Conservation (phyloP, 805 yeast species). For the Lipomyces japonicus region DNA sequence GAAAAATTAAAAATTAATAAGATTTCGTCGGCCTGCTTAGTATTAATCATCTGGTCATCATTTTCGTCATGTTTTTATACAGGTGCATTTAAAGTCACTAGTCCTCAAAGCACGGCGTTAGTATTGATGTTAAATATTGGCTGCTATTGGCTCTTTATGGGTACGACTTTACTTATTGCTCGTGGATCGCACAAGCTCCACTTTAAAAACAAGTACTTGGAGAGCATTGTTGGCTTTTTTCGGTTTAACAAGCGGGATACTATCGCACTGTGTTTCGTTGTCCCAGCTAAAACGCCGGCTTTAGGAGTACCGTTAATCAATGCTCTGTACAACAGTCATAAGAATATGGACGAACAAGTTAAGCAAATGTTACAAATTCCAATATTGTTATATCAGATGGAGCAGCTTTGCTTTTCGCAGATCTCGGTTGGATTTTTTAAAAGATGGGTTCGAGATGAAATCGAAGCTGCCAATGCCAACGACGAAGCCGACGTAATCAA, state of each 20-base stretch:
- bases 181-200: conserved; percentile 47
- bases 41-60: conserved; percentile 60
- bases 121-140: conserved; percentile 79
- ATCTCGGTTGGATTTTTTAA: conserved; percentile 61
- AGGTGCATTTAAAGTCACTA: conserved; percentile 65
- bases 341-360: conserved; percentile 39
- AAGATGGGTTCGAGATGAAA: conserved; percentile 53
- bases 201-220: conserved; percentile 22
- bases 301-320: conserved; percentile 77
- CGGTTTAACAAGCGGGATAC: conserved; percentile 70
- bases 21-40: conserved; percentile 73
- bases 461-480: conserved; percentile 9
- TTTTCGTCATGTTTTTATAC: conserved; percentile 63
- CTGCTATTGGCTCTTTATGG: conserved; percentile 70
- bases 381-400: conserved; percentile 78
- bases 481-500: too few relatives aligned
- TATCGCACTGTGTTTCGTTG: conserved; percentile 76
- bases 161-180: conserved; percentile 53
- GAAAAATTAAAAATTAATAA: conserved; percentile 59
- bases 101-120: conserved; percentile 65
- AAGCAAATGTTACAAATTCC: conserved; percentile 73
- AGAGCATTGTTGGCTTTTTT: conserved; percentile 39
- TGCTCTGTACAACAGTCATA: conserved; percentile 68
- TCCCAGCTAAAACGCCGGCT: conserved; percentile 92
- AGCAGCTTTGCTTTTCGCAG: conserved; percentile 83